phyloP scores from a whole-genome alignment of 306 rosid genomes.

The Quercus variabilis region DNA sequence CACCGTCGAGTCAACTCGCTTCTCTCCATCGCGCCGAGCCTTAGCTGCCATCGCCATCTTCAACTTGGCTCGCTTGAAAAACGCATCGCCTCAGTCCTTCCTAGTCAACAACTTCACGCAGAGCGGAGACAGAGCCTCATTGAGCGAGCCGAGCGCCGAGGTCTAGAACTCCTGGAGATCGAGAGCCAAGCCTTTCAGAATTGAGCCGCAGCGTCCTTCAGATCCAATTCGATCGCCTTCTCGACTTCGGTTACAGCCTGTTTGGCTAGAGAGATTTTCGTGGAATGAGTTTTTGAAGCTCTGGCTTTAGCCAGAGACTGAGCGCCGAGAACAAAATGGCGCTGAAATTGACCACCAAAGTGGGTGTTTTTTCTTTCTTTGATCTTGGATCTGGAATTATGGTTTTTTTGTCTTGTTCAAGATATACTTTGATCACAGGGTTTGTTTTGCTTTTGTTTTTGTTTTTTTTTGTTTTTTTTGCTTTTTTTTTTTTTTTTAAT shows the following conservation, averaged over 20 bases:
- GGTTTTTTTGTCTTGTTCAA: no score
- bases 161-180: conserved; percentile 68
- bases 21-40: conserved; percentile 21
- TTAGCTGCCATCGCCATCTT: conserved; percentile 29
- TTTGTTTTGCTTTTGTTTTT: no score
- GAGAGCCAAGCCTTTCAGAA: conserved; percentile 66
- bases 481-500: no score
- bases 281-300: conserved; percentile 40
- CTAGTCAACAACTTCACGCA: conserved; percentile 45
- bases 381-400: no score
- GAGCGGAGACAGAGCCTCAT: conserved; percentile 73
- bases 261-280: conserved; percentile 30
- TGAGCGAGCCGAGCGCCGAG: conserved; percentile 76
- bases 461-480: no score
- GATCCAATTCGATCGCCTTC: conserved; percentile 60
- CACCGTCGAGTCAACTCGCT: conserved; percentile 51
- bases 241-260: conserved; percentile 66
- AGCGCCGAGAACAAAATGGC: conserved; percentile 82
- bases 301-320: conserved; percentile 66
- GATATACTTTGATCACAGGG: no score
- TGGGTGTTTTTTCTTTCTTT: no score
- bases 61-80: conserved; percentile 72
- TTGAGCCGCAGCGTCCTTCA: conserved; percentile 80
- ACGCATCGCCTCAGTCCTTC: conserved; percentile 72
- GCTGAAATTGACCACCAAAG: conserved; percentile 2